Conservation (phyloP, 176 grass and related monocot genomes). For the Chrysopogon serrulatus region DNA sequence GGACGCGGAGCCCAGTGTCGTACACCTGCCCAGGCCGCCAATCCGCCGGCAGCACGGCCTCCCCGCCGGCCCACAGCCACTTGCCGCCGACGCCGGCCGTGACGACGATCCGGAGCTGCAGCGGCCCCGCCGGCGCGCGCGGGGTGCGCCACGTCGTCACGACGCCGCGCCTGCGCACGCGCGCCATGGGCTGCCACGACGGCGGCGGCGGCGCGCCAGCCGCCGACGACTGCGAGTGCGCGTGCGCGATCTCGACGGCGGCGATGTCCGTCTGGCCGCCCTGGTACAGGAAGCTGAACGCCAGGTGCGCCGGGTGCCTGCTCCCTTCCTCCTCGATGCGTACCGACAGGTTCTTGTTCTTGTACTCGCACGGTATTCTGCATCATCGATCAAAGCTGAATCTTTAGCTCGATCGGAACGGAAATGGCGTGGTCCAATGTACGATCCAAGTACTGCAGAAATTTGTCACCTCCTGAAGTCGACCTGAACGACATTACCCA, state of each 20-base stretch:
- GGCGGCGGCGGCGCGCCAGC: neutral
- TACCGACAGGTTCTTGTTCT: slow-evolving; percentile 27
- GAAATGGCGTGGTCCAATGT: neutral
- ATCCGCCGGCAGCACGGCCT: slow-evolving; percentile 33
- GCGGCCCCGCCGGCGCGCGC: slow-evolving; percentile 20
- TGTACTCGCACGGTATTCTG: slow-evolving; percentile 57
- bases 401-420: neutral
- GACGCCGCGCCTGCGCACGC: neutral
- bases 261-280: slow-evolving; percentile 68
- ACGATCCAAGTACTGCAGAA: neutral
- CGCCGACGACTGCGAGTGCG: neutral
- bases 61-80: slow-evolving; percentile 25
- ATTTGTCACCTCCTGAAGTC: slow-evolving; percentile 44
- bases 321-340: slow-evolving; percentile 48
- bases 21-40: slow-evolving; percentile 41
- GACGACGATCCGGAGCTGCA: slow-evolving; percentile 50
- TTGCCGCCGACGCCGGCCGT: slow-evolving; percentile 53
- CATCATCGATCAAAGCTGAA: neutral
- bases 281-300: slow-evolving; percentile 58
- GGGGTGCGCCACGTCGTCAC: slow-evolving; percentile 41
- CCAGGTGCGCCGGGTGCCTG: slow-evolving; percentile 2
- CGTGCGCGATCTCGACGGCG: slow-evolving; percentile 52
- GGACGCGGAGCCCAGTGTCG: slow-evolving; percentile 37
- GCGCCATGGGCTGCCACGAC: slow-evolving; percentile 47
- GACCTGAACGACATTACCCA: slow-evolving; percentile 6